phyloP scores from a whole-genome alignment of 768 basidiomycete species.

The Leccinum aurantiacum region DNA sequence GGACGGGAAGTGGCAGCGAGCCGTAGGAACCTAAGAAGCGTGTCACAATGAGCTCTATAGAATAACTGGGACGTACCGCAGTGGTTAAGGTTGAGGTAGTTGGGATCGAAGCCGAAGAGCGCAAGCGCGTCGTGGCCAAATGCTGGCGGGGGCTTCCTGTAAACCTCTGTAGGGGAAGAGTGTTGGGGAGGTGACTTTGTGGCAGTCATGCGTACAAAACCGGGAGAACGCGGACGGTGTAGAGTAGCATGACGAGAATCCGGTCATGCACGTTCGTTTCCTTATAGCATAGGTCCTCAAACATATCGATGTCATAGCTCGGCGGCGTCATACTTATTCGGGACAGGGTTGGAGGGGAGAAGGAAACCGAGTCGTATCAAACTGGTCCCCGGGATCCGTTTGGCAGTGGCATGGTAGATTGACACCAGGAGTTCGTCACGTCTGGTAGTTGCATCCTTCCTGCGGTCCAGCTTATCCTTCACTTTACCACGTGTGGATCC shows the following conservation, averaged over 20 bases:
- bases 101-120: constrained; percentile 55
- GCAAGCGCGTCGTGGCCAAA: constrained; percentile 59
- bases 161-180: constrained; percentile 12
- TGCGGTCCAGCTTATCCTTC: too few species aligned
- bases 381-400: too few species aligned
- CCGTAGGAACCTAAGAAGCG: constrained; percentile 54
- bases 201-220: constrained; percentile 7
- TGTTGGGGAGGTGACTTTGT: neutral
- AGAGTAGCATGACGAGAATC: neutral
- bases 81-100: constrained; percentile 65
- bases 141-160: constrained; percentile 34
- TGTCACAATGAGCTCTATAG: neutral
- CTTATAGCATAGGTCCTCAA: too few species aligned
- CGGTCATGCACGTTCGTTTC: too few species aligned
- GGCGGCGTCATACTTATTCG: too few species aligned
- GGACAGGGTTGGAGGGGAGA: too few species aligned
- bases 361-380: too few species aligned
- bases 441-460: too few species aligned
- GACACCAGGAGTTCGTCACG: too few species aligned
- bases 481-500: too few species aligned
- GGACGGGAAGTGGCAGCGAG: constrained; percentile 53
- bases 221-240: neutral
- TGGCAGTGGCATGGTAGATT: too few species aligned
- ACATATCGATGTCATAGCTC: too few species aligned
- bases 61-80: constrained; percentile 38